Evolutionary conservation across 805 yeast genomes (phyloP), one percentile per base, ranked within the genome.

Genomic region (Wickerhamiella bombiphila): DNA sequence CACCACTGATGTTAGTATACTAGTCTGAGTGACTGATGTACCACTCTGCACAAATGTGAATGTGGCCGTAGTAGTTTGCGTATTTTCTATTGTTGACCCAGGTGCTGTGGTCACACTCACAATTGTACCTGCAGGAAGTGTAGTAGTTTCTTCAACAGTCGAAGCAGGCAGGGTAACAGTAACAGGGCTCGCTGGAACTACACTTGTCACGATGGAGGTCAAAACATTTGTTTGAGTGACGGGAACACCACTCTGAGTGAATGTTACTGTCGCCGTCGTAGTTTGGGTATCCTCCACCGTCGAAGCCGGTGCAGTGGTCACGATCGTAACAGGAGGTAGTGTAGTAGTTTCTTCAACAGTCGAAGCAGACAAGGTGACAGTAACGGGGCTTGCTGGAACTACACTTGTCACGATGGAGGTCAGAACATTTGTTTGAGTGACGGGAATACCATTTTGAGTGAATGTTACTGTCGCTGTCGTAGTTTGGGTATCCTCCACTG

Each of bases 281-380:
- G n/a, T n/a, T n/a, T n/a, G n/a, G n/a, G n/a, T n/a, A n/a, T n/a
- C n/a, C n/a, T n/a, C n/a, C n/a, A n/a, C n/a, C n/a, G n/a, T n/a
- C n/a, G n/a, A n/a, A n/a, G n/a, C n/a, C n/a, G n/a, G n/a, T n/a
- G n/a, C n/a, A n/a, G n/a, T n/a, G n/a, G n/a, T n/a, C n/a, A n/a
- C n/a, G n/a, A n/a, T n/a, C n/a, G n/a, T n/a, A n/a, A n/a, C n/a
- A n/a, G n/a, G n/a, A n/a, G n/a, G n/a, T n/a, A n/a, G n/a, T n/a
- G n/a, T n/a, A n/a, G n/a, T n/a, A n/a, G n/a, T n/a, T n/a, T n/a
- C n/a, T n/a, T n/a, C n/a, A n/a, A 34, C 19, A 19, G 20, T 4
- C 2, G 30, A 13, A 11, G 30, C 31, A 9, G 37, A 28, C 30
- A 15, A 28, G 19, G 37, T 35, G 17, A 35, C 33, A 21, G 19